Evolutionary conservation across 1,284 basidiomycete genomes (phyloP), one percentile per base, ranked within the genome.

Genomic region (Apiotrichum domesticum): DNA sequence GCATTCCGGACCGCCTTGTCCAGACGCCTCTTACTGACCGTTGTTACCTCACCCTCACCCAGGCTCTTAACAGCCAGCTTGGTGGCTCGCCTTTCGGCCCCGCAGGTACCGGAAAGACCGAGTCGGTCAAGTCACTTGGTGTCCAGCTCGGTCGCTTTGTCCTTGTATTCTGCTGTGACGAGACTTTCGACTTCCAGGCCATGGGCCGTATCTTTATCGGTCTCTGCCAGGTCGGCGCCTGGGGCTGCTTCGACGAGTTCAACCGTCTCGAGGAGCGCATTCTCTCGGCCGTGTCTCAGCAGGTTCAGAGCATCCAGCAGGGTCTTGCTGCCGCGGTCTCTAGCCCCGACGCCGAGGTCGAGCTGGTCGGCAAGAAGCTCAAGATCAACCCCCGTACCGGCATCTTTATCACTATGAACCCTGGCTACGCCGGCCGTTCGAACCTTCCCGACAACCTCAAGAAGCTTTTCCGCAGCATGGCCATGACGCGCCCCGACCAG

Each of bases 181-280:
- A 98, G 76, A 97, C 91, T 0, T 99, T 99, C 76, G 97, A 99
- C 78, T 98, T 98, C 82, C 93, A 98, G 72, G 96, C 96, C 2
- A 98, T 99, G 96, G 95, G 95, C 62, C 89, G 96, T 67, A 98
- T 98, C 69, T 98, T 98, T 73, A 87, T 98, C 66, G 96, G 96
- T 62, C 83, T 98, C 15, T 98, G 95, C 78, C 92, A 98, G 79
- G 96, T 98, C 41, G 97, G 96, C 41, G 96, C 96, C 0, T 99
- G 97, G 94, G 94, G 94, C 33, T 97, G 94, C 73, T 97, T 97
- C 77, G 93, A 97, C 74, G 91, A 95, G 77, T 95, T 95, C 80
- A 99, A 99, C 76, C 88, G 96, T 70, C 82, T 99, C 45, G 95
- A 98, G 73, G 97, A 99, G 77, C 85, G 95, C 52, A 98, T 98